Evolutionary conservation across 2,329 filamentous ascomycete species (phyloP).

Genomic region (Diaporthe sp.): DNA sequence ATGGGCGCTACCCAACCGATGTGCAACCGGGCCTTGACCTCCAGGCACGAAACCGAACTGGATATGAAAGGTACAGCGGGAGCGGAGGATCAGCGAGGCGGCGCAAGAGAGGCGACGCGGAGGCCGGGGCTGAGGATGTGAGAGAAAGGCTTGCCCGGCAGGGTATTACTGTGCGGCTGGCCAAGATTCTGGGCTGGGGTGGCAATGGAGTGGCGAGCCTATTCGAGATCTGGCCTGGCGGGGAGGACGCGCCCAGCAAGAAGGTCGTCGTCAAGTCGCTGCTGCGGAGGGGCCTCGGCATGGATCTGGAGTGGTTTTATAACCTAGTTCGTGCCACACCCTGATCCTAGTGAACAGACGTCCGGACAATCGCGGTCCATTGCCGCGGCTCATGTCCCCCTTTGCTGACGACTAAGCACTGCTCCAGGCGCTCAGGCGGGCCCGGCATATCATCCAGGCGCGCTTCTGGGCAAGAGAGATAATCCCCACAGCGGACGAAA

Average conservation of each 20-base stretch:
- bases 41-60: background rate
- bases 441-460: slow-evolving; percentile 1
- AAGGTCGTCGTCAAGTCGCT: slow-evolving; percentile 26
- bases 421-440: background rate
- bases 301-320: background rate
- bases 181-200: background rate
- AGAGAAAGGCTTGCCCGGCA: background rate
- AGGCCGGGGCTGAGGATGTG: background rate
- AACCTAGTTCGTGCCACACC: background rate
- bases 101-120: background rate
- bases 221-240: background rate
- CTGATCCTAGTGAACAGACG: background rate
- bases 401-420: background rate
- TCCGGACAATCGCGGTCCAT: background rate
- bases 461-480: background rate
- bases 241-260: background rate
- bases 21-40: too few relatives aligned
- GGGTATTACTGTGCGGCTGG: background rate
- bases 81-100: background rate
- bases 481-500: background rate
- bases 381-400: background rate
- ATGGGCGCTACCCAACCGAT: background rate
- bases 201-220: slow-evolving; percentile 5
- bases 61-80: background rate
- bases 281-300: background rate